These are phyloP conservation scores for Neurospora tetrasperma DNA, from an alignment of 495 filamentous ascomycete genomes.

Conservation along the genomic window DNA sequence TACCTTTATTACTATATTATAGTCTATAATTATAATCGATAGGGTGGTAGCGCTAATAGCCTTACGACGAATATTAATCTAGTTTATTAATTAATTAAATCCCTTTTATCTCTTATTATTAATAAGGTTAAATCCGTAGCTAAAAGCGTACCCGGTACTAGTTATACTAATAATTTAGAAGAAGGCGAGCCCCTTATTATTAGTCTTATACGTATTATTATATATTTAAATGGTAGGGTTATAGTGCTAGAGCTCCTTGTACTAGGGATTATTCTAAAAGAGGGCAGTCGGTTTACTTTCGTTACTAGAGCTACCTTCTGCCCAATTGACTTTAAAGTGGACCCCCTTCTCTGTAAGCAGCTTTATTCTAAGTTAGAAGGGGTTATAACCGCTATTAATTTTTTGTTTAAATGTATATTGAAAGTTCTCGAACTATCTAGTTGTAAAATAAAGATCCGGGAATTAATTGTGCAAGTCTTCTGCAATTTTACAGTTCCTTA, in stretches of 20 bases:
- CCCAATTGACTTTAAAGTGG: not conserved
- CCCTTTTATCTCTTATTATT: conserved; percentile 1
- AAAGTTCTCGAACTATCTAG: rapidly evolving
- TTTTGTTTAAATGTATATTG: not conserved
- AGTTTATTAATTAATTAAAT: not conserved
- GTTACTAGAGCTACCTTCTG: too few species aligned
- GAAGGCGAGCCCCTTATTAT: not conserved
- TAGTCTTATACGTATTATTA: not conserved
- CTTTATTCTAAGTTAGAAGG: not conserved
- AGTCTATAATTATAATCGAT: not conserved
- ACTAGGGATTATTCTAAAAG: too few species aligned
- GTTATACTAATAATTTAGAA: not conserved
- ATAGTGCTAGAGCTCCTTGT: too few species aligned
- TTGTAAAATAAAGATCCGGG: not conserved
- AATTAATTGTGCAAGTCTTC: not conserved
- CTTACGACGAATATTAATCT: not conserved
- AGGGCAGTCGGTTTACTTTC: too few species aligned
- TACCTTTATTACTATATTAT: not conserved
- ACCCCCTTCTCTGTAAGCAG: too few species aligned
- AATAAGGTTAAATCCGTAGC: not conserved
- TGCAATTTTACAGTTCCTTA: not conserved
- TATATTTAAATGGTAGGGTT: not conserved
- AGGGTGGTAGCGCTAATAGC: not conserved
- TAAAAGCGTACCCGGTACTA: not conserved
- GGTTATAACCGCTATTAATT: not conserved